Evolutionary conservation across 1,139 yeast species (phyloP).

Genomic region (Sugiyamaella novakii): DNA sequence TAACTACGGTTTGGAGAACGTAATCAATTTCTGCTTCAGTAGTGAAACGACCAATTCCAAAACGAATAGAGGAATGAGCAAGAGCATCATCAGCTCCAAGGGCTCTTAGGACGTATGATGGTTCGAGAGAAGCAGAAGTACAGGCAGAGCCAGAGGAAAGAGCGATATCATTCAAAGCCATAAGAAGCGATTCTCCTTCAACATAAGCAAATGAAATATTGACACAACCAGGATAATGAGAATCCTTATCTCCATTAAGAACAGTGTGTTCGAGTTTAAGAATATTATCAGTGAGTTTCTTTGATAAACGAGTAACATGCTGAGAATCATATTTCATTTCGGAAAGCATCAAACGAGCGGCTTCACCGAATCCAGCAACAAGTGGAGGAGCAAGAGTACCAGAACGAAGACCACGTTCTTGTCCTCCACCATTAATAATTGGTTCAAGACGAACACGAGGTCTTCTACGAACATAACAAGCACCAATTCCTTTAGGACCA

Average conservation of each 20-base stretch:
- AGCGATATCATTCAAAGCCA: slow-evolving; percentile 98
- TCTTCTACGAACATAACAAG: slow-evolving; percentile 91
- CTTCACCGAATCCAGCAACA: slow-evolving; percentile 96
- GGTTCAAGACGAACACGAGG: slow-evolving; percentile 98
- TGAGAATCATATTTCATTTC: slow-evolving; percentile 75
- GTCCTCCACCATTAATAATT: slow-evolving; percentile 96
- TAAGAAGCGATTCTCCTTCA: slow-evolving; percentile 95
- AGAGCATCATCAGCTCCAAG: slow-evolving; percentile 97
- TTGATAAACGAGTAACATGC: slow-evolving; percentile 70
- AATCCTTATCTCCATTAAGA: slow-evolving; percentile 77
- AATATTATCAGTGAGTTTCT: slow-evolving; percentile 71
- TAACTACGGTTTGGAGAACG: slow-evolving; percentile 82
- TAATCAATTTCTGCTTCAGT: slow-evolving; percentile 95
- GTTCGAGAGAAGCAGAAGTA: slow-evolving; percentile 97
- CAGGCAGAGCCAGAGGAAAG: slow-evolving; percentile 98
- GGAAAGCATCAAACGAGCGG: slow-evolving; percentile 75
- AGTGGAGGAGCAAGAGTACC: slow-evolving; percentile 97
- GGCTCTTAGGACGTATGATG: slow-evolving; percentile 94
- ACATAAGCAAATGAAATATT: slow-evolving; percentile 95
- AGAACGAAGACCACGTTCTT: slow-evolving; percentile 95
- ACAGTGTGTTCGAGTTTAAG: slow-evolving; percentile 85
- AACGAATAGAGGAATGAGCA: slow-evolving; percentile 95
- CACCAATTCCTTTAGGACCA: slow-evolving; percentile 99
- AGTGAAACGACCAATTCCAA: slow-evolving; percentile 96
- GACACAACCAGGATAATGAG: slow-evolving; percentile 89